These are phyloP conservation scores for Areca catechu DNA, from an alignment of 176 grass and related monocot genomes.

Conservation along the genomic window DNA sequence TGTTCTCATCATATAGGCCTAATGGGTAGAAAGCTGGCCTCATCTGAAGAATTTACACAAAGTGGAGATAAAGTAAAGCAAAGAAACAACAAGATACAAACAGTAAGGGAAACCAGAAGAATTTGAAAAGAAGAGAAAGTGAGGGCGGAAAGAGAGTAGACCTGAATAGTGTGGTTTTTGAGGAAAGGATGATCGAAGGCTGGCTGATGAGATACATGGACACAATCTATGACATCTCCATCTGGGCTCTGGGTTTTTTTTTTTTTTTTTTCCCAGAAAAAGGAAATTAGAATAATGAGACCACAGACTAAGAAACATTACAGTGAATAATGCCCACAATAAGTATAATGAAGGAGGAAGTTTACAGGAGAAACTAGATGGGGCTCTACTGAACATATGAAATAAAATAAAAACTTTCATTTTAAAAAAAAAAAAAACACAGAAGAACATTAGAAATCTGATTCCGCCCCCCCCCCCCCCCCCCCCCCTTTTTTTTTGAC, in stretches of 20 bases:
- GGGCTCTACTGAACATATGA: too few relatives aligned
- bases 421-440: too few relatives aligned
- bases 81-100: background rate
- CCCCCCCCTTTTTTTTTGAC: too few relatives aligned
- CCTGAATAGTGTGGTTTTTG: constrained; percentile 60
- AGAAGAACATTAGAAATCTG: too few relatives aligned
- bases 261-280: background rate
- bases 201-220: constrained; percentile 60
- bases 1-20: constrained; percentile 50
- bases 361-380: too few relatives aligned
- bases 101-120: constrained; percentile 5
- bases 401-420: too few relatives aligned
- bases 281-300: too few relatives aligned
- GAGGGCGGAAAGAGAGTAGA: constrained; percentile 22
- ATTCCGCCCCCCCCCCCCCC: too few relatives aligned
- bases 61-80: constrained; percentile 5
- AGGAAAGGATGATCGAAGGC: constrained; percentile 73
- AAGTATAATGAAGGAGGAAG: too few relatives aligned
- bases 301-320: too few relatives aligned
- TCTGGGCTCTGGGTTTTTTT: constrained; percentile 56
- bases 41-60: constrained; percentile 34
- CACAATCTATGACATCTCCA: constrained; percentile 62
- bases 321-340: too few relatives aligned
- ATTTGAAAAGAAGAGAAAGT: too few relatives aligned
- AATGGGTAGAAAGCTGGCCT: constrained; percentile 56